These are phyloP conservation scores for Adansonia gregorii DNA, from an alignment of 441 rosid species.

Conservation along the genomic window DNA sequence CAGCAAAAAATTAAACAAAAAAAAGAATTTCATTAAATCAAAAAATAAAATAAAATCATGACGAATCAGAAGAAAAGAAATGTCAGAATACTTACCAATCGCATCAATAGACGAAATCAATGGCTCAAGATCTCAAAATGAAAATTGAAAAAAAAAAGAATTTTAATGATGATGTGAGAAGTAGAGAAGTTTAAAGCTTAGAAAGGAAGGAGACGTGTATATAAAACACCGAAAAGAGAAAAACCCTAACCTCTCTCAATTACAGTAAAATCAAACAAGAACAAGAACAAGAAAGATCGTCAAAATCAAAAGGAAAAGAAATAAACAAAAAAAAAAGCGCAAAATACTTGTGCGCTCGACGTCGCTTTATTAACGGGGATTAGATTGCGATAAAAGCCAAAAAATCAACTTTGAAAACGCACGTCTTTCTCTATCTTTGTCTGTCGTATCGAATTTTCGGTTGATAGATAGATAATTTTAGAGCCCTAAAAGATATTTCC, in stretches of 20 bases:
- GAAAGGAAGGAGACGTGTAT: conserved; percentile 28
- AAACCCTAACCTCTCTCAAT: conserved; percentile 17
- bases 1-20: too few relatives aligned
- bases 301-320: background rate
- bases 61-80: background rate
- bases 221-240: conserved; percentile 18
- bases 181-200: background rate
- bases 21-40: background rate
- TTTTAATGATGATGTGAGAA: background rate
- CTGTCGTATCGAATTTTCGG: background rate
- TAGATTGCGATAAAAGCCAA: background rate
- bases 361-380: background rate
- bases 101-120: conserved; percentile 27
- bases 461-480: background rate
- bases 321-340: background rate
- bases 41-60: background rate
- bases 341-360: background rate
- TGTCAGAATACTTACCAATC: conserved; percentile 41
- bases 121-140: conserved; percentile 21
- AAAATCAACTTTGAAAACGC: background rate
- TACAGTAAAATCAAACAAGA: background rate
- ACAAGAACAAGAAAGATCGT: too few relatives aligned
- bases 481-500: too few relatives aligned
- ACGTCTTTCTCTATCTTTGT: background rate
- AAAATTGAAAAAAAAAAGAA: background rate